These are phyloP conservation scores for Coemansia sp. DNA, from an alignment of 192 early-diverging fungal species.

Conservation along the genomic window DNA sequence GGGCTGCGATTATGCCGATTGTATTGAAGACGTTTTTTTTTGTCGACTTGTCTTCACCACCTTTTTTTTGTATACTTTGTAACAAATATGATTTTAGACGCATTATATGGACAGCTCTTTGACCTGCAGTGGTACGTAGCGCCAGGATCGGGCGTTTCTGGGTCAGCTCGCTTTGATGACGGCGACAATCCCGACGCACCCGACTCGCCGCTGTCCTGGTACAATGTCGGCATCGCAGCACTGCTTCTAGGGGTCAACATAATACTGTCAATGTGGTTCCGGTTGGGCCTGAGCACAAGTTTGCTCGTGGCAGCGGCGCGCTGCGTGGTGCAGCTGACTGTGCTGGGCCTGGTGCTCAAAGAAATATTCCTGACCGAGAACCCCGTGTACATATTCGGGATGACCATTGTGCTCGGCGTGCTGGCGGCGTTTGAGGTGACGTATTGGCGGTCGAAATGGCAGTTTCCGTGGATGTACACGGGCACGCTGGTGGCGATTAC, in stretches of 20 bases:
- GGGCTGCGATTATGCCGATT: background rate
- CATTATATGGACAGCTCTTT: conserved; percentile 8
- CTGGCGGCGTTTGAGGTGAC: conserved; percentile 68
- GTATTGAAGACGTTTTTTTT: background rate
- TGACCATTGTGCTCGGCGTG: conserved; percentile 58
- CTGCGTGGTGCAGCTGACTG: conserved; percentile 75
- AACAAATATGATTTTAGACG: background rate
- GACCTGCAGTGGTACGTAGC: conserved; percentile 31
- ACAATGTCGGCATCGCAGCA: conserved; percentile 67
- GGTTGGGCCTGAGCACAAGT: conserved; percentile 63
- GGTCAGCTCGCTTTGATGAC: background rate
- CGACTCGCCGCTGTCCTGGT: conserved; percentile 31
- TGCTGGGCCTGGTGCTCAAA: conserved; percentile 68
- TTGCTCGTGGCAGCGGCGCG: conserved; percentile 68
- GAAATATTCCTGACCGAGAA: conserved; percentile 65
- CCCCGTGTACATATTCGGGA: conserved; percentile 59
- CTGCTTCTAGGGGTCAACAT: conserved; percentile 61
- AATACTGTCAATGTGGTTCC: conserved; percentile 58
- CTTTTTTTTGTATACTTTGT: background rate
- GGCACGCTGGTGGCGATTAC: conserved; percentile 52
- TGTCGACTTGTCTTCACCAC: background rate
- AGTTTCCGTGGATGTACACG: conserved; percentile 70
- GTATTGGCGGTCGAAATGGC: conserved; percentile 69
- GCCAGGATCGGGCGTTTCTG: background rate
- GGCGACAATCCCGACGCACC: conserved; percentile 29